Percentiles rank a stretch among this genome's conserved stretches.
Evolutionary conservation across 768 basidiomycete species (phyloP).

Genomic region (Mrakia frigida): DNA sequence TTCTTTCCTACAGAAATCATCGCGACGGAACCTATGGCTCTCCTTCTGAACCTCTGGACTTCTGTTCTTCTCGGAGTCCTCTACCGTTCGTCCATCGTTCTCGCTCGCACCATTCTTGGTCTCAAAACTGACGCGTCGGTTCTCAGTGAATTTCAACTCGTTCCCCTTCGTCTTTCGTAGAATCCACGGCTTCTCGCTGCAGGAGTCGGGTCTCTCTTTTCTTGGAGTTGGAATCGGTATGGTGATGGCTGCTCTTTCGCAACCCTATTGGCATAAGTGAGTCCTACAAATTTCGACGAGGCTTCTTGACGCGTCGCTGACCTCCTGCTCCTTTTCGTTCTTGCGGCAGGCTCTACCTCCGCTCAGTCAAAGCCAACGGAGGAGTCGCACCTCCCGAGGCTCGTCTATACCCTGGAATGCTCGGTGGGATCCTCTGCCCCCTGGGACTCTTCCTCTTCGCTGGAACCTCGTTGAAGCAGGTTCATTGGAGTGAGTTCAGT

Average conservation of each 20-base stretch:
- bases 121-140: not conserved
- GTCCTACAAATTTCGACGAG: not conserved
- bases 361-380: conserved; percentile 53
- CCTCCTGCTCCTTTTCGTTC: not conserved
- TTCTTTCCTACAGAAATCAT: not conserved
- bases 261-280: conserved; percentile 26
- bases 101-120: not conserved
- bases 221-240: conserved; percentile 35
- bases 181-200: conserved; percentile 7
- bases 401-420: conserved; percentile 13
- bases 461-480: conserved; percentile 51
- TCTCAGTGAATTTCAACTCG: conserved; percentile 22
- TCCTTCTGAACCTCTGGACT: conserved; percentile 30
- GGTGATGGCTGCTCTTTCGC: not conserved
- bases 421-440: conserved; percentile 24
- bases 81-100: conserved; percentile 13
- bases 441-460: conserved; percentile 54
- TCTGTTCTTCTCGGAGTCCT: conserved; percentile 28
- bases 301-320: not conserved
- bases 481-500: conserved; percentile 48
- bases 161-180: conserved; percentile 15
- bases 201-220: conserved; percentile 30
- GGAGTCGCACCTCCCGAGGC: conserved; percentile 25
- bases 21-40: conserved; percentile 19
- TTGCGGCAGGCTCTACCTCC: conserved; percentile 55